Base-by-base conservation (phyloP, 768 basidiomycete species). In the Boletus sp. region DNA sequence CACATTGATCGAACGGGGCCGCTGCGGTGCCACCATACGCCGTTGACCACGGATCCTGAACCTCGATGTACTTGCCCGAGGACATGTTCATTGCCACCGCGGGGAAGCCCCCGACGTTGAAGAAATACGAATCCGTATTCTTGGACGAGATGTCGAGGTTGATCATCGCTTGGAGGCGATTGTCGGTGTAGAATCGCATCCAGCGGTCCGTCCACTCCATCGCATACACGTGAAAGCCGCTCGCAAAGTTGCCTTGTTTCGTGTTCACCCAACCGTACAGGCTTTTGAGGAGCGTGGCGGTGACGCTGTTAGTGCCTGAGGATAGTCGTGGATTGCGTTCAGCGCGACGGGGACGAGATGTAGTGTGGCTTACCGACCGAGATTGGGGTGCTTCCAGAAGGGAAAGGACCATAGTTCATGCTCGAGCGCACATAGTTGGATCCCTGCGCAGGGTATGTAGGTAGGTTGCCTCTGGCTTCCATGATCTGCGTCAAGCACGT, bases 381-480 rank as follows among this genome's bases (percentile, higher is more conserved):
- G 33, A 79, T 63, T 2, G 83, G 65, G 0, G 71, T 59, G 42
- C 49, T 61, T 0, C 71, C 71, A 0, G 64, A 58, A 1, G 73
- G 64, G 9, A 83, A 66, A 37, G 82, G 81, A 3, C 90, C 92
- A 73, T 87, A 94, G 69, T 85, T 85, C 20, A 94, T 72, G 33
- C 82, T 77, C 6, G 84, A 79, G 54, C 85, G 75, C 20, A 79
- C 76, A 58, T 73, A 80, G 68, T 80, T 78, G 54, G 72, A 66
- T 49, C 80, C 80, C 61, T 78, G 74, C 0, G 66, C 73, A 10
- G 71, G 56, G 64, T 81, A 77, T 12, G 71, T 68, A n/a, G 74
- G 73, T 18, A 65, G 64, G 69, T 80, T 83, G 24, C 81, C 79
- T 64, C 76, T 80, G 59, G 74, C 84, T 76, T 73, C 83, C 80